Base-by-base conservation (phyloP, 345 rosid species). In the Citrus reticulata region DNA sequence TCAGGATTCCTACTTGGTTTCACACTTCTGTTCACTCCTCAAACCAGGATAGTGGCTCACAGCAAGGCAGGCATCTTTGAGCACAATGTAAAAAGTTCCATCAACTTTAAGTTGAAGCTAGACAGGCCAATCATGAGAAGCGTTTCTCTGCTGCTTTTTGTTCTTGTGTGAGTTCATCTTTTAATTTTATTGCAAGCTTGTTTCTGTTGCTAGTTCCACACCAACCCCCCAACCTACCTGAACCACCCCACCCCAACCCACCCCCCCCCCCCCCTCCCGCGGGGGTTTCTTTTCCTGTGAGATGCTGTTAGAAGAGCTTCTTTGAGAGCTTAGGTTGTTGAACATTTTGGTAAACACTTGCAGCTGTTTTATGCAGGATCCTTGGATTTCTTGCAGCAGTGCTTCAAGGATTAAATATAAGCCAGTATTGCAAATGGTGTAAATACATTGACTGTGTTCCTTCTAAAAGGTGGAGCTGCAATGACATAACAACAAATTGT, bases 1-100 rank as follows among this genome's bases (percentile, higher is more conserved):
- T 88, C 98, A 22, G 98, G 98, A 72, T 61, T 87, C 57, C 89
- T 93, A 57, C 93, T 95, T 57, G 99, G 99, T 42, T 81, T 93
- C 66, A 89, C 81, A 62, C 84, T 93, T 78, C 40, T 93, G 55
- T 88, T 85, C 83, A 84, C 89, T 32, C 98, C 97, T 81, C 89
- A 83, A 75, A 76, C 82, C 16, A 83, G 88, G 70, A 86, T 88
- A 68, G 35, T 75, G 62, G 72, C 85, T 70, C 87, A 82, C 69
- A 87, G 84, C 67, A 90, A 89, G 79, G 82, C 81, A 35, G 90
- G 90, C 59, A 70, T 90, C 67, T 83, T 82, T 78, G 91, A 86
- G 71, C 83, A 81, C 71, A 84, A 78, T 68, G 76, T 73, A 81
- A 89, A 85, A 63, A 87, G 75, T 51, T 87, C 87, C 76, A 54